Percentiles rank a stretch among this genome's conserved stretches.
Evolutionary conservation across 805 yeast species (phyloP).

Genomic region (Candida chilensis): DNA sequence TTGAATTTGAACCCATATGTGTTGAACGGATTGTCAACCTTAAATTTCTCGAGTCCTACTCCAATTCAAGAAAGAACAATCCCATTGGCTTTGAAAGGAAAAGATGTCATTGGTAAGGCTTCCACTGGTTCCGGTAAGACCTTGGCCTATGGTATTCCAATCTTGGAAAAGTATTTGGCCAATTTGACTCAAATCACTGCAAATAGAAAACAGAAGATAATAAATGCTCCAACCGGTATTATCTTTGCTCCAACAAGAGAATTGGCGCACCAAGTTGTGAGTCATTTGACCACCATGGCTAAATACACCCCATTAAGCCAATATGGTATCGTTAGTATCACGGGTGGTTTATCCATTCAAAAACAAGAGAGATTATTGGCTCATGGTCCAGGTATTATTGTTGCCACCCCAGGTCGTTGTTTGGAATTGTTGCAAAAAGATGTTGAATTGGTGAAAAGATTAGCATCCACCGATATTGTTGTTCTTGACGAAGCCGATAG

Average conservation of each 20-base stretch:
- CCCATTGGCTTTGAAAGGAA: constrained; percentile 64
- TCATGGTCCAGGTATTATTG: constrained; percentile 70
- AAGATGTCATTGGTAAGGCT: constrained; percentile 91
- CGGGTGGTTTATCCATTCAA: constrained; percentile 93
- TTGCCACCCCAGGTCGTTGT: constrained; percentile 94
- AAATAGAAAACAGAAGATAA: constrained; percentile 4
- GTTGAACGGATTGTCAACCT: constrained; percentile 48
- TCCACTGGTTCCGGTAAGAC: constrained; percentile 98
- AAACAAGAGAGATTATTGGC: constrained; percentile 79
- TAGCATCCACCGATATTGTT: constrained; percentile 36
- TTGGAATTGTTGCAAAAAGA: constrained; percentile 69
- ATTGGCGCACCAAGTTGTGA: constrained; percentile 85
- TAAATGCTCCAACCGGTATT: constrained; percentile 55
- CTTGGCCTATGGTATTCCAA: constrained; percentile 89
- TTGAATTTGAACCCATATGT: constrained; percentile 42
- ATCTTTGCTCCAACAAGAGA: constrained; percentile 95
- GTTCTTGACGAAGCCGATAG: constrained; percentile 97
- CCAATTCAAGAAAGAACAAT: constrained; percentile 73
- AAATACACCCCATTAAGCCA: constrained; percentile 41
- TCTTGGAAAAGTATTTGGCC: constrained; percentile 54
- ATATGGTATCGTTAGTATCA: constrained; percentile 62
- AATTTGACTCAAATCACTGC: constrained; percentile 9
- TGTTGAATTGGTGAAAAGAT: constrained; percentile 27
- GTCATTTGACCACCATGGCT: constrained; percentile 57
- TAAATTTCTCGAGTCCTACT: constrained; percentile 66